These are phyloP conservation scores for Colletotrichum ledebouriae DNA, from an alignment of 2,329 filamentous ascomycete species.

Conservation along the genomic window DNA sequence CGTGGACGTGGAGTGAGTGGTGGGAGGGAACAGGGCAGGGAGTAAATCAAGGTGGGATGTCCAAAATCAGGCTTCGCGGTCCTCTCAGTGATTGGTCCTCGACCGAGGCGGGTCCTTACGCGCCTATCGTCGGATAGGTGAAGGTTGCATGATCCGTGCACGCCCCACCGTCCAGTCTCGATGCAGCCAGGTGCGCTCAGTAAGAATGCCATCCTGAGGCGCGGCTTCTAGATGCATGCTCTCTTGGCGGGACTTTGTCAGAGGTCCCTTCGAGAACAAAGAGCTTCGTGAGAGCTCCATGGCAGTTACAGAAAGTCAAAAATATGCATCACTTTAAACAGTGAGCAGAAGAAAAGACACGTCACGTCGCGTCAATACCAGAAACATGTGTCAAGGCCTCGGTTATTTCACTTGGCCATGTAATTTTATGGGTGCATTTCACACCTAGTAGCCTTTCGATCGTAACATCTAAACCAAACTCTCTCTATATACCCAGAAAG, in stretches of 20 bases:
- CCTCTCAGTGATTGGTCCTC: slow-evolving; percentile 31
- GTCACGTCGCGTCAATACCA: too few species aligned
- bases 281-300: not conserved
- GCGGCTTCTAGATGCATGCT: not conserved
- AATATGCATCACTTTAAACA: not conserved
- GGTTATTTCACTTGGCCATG: too few species aligned
- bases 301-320: not conserved
- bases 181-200: not conserved
- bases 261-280: slow-evolving; percentile 5
- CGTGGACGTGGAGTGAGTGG: slow-evolving; percentile 32
- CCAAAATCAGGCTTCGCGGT: slow-evolving; percentile 44
- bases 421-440: too few species aligned
- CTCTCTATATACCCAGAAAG: too few species aligned
- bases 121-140: slow-evolving; percentile 33
- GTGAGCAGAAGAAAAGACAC: too few species aligned
- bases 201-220: slow-evolving; percentile 1
- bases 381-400: too few species aligned
- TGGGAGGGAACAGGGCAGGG: slow-evolving; percentile 33
- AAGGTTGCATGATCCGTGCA: slow-evolving; percentile 26
- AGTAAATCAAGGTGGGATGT: slow-evolving; percentile 45
- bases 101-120: slow-evolving; percentile 26
- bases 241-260: slow-evolving; percentile 3
- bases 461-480: too few species aligned
- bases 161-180: slow-evolving; percentile 12
- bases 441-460: too few species aligned